Base-by-base conservation (phyloP, 129 eudicot genomes). In the Escallonia herrerae region DNA sequence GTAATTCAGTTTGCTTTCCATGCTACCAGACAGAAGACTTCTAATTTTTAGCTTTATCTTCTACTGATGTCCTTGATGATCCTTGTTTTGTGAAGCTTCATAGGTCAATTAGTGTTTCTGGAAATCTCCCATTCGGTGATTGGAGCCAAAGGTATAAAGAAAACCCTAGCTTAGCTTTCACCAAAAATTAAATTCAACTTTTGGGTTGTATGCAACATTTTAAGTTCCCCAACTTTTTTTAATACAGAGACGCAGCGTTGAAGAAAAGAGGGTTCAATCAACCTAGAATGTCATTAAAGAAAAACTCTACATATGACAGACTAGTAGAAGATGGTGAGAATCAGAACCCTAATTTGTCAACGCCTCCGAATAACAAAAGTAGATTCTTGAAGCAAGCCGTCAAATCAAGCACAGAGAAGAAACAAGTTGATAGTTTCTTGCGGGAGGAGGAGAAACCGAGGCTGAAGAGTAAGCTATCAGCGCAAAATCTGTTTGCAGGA, bases 351-450 rank as follows among this genome's bases (percentile, higher is more conserved):
- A 88, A 91, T 65, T 71, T 79, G 41, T 71, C 89, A 33, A 85
- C 95, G 38, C 95, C 96, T 40, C 78, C 65, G 3, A 67, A 51
- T 40, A 60, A 74, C 68, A 86, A 84, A 70, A 67, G 76, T 37
- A 80, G 75, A 55, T 66, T 72, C 11, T 5, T 65, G 43, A 91
- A 87, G 75, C 84, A 78, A 53, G 77, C 77, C 56, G 80, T 88
- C 74, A 93, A 93, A 64, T 83, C 91, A 8, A 93, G 96, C 77
- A 57, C 95, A 2, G 87, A 88, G 74, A 91, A 80, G 75, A 77
- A 70, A 65, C 15, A 49, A 15, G 66, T 40, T 12, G 87, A 76
- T 12, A 74, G 60, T 39, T n/a, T 33, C 13, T 53, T 67, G 62
- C 74, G 10, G 14, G 75, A 72, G 44, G 83, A 81, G 51, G 86